These are phyloP conservation scores for Rhizophagus sp. DNA, from an alignment of 192 early-diverging fungal genomes.

Conservation along the genomic window DNA sequence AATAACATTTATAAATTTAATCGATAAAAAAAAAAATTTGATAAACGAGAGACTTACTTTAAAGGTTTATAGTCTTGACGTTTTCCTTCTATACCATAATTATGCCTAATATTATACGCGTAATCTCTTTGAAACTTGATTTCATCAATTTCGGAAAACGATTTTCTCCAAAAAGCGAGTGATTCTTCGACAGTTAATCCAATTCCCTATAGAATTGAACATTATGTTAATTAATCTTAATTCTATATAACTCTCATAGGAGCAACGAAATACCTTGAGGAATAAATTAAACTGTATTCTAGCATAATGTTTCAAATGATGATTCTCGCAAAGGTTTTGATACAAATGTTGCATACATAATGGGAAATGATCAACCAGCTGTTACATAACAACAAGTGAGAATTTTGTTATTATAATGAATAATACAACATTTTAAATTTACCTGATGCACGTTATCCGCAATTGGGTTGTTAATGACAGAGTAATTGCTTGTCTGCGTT, in stretches of 20 bases:
- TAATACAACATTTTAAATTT: slow-evolving; percentile 20
- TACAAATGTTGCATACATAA: slow-evolving; percentile 91
- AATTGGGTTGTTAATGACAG: slow-evolving; percentile 54
- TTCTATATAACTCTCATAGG: background rate
- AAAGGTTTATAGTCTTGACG: slow-evolving; percentile 78
- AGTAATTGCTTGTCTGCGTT: slow-evolving; percentile 57
- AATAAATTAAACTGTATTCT: slow-evolving; percentile 93
- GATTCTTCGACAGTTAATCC: slow-evolving; percentile 89
- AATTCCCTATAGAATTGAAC: slow-evolving; percentile 55
- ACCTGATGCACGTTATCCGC: slow-evolving; percentile 69
- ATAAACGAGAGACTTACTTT: slow-evolving; percentile 39
- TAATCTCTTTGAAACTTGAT: slow-evolving; percentile 94
- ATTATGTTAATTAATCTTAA: background rate
- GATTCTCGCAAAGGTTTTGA: slow-evolving; percentile 64
- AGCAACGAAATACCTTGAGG: slow-evolving; percentile 62
- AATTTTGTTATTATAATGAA: background rate
- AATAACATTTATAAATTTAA: background rate
- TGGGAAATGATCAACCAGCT: slow-evolving; percentile 76
- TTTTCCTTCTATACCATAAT: slow-evolving; percentile 94
- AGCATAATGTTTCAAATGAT: slow-evolving; percentile 84
- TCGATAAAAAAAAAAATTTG: background rate
- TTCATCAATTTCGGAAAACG: slow-evolving; percentile 78
- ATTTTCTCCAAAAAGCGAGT: slow-evolving; percentile 86
- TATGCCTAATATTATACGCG: slow-evolving; percentile 93
- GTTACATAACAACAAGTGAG: background rate